Evolutionary conservation across 192 early-diverging fungal genomes (phyloP).

Genomic region (Mortierella alpina): DNA sequence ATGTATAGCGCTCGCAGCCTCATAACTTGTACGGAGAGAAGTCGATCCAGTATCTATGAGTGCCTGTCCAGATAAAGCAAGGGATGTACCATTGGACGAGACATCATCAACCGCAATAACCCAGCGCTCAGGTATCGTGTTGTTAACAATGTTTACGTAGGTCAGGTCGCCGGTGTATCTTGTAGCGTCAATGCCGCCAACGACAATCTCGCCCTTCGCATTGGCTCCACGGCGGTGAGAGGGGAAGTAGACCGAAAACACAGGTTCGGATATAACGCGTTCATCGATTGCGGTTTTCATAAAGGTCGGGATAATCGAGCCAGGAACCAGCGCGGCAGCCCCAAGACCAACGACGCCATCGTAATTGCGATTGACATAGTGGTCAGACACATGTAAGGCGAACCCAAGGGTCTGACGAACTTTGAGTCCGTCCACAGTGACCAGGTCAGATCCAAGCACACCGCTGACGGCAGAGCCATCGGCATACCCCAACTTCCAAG

Average conservation of each 20-base stretch:
- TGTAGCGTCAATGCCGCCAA: slow-evolving; percentile 59
- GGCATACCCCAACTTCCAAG: slow-evolving; percentile 68
- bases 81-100: slow-evolving; percentile 33
- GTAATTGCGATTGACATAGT: slow-evolving; percentile 59
- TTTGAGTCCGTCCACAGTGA: slow-evolving; percentile 64
- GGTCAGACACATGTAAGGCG: slow-evolving; percentile 61
- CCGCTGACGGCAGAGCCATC: slow-evolving; percentile 61
- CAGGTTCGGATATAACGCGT: slow-evolving; percentile 58
- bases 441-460: slow-evolving; percentile 56
- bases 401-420: slow-evolving; percentile 69
- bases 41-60: slow-evolving; percentile 72
- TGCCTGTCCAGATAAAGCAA: slow-evolving; percentile 24
- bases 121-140: slow-evolving; percentile 62
- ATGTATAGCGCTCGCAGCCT: slow-evolving; percentile 60
- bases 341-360: slow-evolving; percentile 74
- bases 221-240: slow-evolving; percentile 51
- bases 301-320: slow-evolving; percentile 46
- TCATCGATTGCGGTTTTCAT: slow-evolving; percentile 64
- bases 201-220: slow-evolving; percentile 55
- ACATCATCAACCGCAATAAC: slow-evolving; percentile 58
- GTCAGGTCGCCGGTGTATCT: slow-evolving; percentile 58
- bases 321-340: slow-evolving; percentile 53
- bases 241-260: slow-evolving; percentile 68
- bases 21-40: slow-evolving; percentile 61
- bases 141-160: slow-evolving; percentile 45